phyloP scores from a whole-genome alignment of 495 filamentous ascomycete species.

The Lindgomyces ingoldianus region DNA sequence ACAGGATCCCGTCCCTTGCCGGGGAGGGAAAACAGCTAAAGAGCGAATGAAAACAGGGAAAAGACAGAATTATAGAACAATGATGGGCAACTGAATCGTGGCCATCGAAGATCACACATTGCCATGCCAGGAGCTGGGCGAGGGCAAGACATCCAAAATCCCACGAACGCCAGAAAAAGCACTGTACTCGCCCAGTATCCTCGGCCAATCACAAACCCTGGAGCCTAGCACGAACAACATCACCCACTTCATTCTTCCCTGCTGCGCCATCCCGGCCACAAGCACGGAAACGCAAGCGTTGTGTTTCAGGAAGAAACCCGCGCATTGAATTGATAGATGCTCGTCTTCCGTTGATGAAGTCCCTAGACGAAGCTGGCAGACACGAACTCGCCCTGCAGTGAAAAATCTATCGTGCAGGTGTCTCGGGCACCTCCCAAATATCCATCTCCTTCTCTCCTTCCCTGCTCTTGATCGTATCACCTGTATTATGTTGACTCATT shows the following conservation, averaged over 20 bases:
- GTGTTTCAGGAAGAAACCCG: conserved; percentile 22
- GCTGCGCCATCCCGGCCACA: neutral
- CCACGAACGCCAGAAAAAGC: no score
- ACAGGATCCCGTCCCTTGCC: neutral
- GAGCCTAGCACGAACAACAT: no score
- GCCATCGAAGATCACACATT: neutral
- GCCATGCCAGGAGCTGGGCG: neutral
- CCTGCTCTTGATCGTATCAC: neutral
- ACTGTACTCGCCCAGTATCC: no score
- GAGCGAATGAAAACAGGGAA: neutral
- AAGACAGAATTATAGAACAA: neutral
- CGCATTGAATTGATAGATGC: neutral
- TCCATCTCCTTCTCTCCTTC: conserved; percentile 5
- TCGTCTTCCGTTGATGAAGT: conserved; percentile 2
- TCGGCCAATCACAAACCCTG: no score
- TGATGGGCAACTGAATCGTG: neutral
- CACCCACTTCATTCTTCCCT: neutral
- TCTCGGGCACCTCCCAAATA: conserved; percentile 35
- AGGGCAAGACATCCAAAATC: no score
- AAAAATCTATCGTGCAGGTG: conserved; percentile 24
- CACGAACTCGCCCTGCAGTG: neutral
- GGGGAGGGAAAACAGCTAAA: neutral
- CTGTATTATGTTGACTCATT: neutral
- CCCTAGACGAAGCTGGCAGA: conserved; percentile 3
- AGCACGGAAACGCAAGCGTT: no score